Conservation (phyloP, 2,329 filamentous ascomycete species). For the Diatrype stigma region DNA sequence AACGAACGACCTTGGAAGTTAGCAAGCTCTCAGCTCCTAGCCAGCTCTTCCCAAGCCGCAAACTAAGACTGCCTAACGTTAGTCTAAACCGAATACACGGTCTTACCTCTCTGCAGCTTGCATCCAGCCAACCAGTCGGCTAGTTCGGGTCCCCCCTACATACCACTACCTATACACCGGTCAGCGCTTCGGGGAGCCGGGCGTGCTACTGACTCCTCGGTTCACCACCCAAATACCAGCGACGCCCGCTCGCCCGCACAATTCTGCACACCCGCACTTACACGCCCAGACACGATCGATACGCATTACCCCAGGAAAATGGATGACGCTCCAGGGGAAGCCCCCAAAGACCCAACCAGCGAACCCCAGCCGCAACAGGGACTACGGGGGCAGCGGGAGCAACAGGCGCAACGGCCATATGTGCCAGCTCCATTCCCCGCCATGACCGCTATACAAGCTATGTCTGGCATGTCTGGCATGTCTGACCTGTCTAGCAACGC, state of each 20-base stretch:
- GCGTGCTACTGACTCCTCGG: neutral
- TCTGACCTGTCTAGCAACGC: neutral
- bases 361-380: conserved; percentile 16
- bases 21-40: too few relatives aligned
- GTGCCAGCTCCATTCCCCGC: conserved; percentile 8
- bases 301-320: conserved; percentile 10
- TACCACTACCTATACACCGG: neutral
- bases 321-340: conserved; percentile 19
- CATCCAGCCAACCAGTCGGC: neutral
- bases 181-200: neutral
- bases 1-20: too few relatives aligned
- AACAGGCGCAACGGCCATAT: neutral
- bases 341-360: conserved; percentile 15
- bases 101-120: neutral
- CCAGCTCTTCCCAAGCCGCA: too few relatives aligned
- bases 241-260: neutral
- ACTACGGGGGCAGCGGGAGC: neutral
- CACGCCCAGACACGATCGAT: neutral
- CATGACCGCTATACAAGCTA: conserved; percentile 7
- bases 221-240: neutral
- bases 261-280: too few relatives aligned
- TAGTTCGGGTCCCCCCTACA: neutral
- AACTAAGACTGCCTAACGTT: neutral
- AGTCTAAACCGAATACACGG: neutral
- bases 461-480: neutral